phyloP scores from a whole-genome alignment of 208 protist genomes.

The Baffinella frigidus region DNA sequence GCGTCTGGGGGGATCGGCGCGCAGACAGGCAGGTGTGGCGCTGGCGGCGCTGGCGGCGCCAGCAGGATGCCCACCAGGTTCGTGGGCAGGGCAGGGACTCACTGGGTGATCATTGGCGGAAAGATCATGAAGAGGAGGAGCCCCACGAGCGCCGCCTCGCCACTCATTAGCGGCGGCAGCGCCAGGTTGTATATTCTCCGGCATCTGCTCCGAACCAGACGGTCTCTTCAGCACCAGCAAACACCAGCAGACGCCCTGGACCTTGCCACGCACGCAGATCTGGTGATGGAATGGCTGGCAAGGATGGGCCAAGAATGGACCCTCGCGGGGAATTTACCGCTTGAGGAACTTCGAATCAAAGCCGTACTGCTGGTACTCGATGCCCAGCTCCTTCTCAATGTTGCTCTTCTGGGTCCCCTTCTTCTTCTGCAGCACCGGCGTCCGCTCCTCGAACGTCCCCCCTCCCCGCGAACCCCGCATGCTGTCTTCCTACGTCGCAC shows the following conservation, averaged over 20 bases:
- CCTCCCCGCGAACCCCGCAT: not conserved
- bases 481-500: not conserved
- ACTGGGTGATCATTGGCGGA: constrained; percentile 60
- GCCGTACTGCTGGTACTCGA: constrained; percentile 57
- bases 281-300: not conserved
- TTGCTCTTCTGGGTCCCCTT: constrained; percentile 10
- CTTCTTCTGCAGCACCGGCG: constrained; percentile 26
- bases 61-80: not conserved
- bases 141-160: constrained; percentile 12
- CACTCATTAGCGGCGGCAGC: constrained; percentile 49
- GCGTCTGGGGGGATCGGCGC: not conserved
- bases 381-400: constrained; percentile 35
- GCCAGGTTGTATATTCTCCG: constrained; percentile 50
- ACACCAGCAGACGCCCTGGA: not conserved
- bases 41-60: not conserved
- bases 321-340: too few species aligned
- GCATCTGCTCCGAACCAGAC: not conserved
- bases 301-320: too few species aligned
- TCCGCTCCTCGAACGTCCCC: not conserved
- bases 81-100: not conserved
- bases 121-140: constrained; percentile 62
- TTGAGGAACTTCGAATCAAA: constrained; percentile 50
- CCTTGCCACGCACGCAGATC: not conserved
- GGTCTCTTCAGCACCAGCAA: not conserved
- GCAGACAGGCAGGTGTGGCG: not conserved